Conservation (phyloP, 805 yeast species). For the Metschnikowia vanudenii region DNA sequence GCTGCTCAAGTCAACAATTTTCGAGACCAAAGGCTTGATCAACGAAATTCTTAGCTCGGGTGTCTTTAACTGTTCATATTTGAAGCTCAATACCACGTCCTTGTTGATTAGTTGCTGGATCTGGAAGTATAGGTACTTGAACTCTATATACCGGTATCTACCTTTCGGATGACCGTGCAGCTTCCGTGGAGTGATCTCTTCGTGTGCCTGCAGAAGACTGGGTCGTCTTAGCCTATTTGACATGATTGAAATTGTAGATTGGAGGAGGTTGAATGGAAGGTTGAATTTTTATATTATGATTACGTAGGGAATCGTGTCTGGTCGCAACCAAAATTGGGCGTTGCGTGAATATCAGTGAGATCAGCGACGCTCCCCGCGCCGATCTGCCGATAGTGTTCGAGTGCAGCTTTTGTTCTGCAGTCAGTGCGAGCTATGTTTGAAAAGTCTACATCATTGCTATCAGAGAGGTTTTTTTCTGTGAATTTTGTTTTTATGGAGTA, state of each 20-base stretch:
- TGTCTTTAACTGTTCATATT: slow-evolving; percentile 49
- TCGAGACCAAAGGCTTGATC: slow-evolving; percentile 46
- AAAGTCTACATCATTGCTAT: too few relatives aligned
- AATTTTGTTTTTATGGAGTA: too few relatives aligned
- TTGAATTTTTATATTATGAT: background rate
- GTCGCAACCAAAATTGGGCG: slow-evolving; percentile 2
- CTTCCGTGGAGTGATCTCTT: slow-evolving; percentile 6
- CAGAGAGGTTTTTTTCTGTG: too few relatives aligned
- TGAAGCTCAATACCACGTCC: slow-evolving; percentile 44
- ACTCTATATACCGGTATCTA: slow-evolving; percentile 30
- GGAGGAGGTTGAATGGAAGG: background rate
- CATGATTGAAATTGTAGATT: background rate
- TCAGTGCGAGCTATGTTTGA: too few relatives aligned
- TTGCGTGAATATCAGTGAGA: background rate
- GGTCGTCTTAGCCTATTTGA: slow-evolving; percentile 4
- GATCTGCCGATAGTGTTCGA: background rate
- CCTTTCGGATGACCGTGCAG: slow-evolving; percentile 8
- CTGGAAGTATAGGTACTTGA: slow-evolving; percentile 38
- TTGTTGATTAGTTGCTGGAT: slow-evolving; percentile 44
- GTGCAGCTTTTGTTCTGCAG: background rate
- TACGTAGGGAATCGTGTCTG: background rate
- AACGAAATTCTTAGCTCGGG: slow-evolving; percentile 50
- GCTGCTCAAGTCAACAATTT: slow-evolving; percentile 39
- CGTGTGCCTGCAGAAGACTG: slow-evolving; percentile 1
- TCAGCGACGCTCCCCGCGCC: slow-evolving; percentile 1